Base-by-base conservation (phyloP, 2,329 filamentous ascomycete genomes). In the Teratosphaeria destructans region DNA sequence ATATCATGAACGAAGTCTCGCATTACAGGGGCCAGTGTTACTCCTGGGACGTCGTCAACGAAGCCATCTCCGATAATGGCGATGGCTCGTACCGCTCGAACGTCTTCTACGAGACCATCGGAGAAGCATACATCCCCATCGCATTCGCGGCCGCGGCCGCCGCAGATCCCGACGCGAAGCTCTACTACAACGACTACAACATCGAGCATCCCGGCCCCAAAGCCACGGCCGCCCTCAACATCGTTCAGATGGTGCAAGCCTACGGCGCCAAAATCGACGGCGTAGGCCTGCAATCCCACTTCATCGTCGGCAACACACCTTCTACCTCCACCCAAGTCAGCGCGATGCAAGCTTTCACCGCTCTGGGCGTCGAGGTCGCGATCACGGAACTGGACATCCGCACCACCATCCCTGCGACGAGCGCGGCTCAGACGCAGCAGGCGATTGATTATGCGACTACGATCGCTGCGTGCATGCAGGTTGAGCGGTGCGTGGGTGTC, bases 11-110 rank as follows among this genome's bases (percentile, higher is more conserved):
- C 63, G 82, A 81, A 56, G 80, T 82, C 6, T 75, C 73, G 14
- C 78, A 85, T 71, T 86, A 81, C 75, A 79, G 80, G 70, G 80
- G 82, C 59, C 76, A 81, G 64, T 85, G 84, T 71, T 82, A 82
- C 68, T 77, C 79, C 34, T 87, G 84, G 84, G 84, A 87, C 59
- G 84, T 87, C 0, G 79, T 86, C 19, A 87, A 87, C 69, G 84
- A 87, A 74, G 81, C 79, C 4, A 76, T 85, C 49, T 78, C 80
- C 60, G 84, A 86, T 23, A 78, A 81, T 64, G 54, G 57, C 23
- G 63, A 55, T 52, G 82, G 82, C 14, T 78, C 75, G 7, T 82
- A 76, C 72, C 76, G 82, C 59, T 66, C 83, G 59, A 76, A 72
- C 59, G 77, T 85, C 62, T 87, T 84, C 72, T 79, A 79, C 70